phyloP scores from a whole-genome alignment of 2,329 filamentous ascomycete species.

The Apiospora koreana region DNA sequence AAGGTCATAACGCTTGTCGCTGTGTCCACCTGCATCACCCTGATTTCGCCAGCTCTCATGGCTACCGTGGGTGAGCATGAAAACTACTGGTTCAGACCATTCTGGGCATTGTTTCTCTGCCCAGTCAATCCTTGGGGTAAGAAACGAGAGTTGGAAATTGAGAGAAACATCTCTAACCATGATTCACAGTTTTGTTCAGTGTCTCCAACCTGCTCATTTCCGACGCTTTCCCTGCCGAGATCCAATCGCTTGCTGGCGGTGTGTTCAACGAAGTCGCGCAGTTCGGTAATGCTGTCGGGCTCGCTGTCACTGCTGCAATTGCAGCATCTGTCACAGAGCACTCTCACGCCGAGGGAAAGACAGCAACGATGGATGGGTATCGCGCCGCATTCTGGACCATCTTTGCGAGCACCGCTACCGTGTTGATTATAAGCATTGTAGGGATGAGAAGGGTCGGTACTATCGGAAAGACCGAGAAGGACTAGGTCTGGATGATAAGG shows the following conservation, averaged over 20 bases:
- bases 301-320: constrained; percentile 53
- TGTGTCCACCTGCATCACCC: constrained; percentile 43
- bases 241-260: constrained; percentile 59
- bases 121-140: constrained; percentile 45
- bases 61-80: constrained; percentile 48
- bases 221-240: constrained; percentile 52
- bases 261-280: constrained; percentile 62
- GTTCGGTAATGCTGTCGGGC: constrained; percentile 55
- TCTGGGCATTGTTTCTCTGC: constrained; percentile 45
- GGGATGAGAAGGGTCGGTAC: constrained; percentile 48
- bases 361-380: constrained; percentile 51
- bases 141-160: not conserved
- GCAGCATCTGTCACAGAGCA: constrained; percentile 45
- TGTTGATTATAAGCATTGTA: constrained; percentile 38
- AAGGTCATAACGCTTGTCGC: constrained; percentile 40
- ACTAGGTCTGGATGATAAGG: constrained; percentile 13
- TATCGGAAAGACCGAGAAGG: constrained; percentile 47
- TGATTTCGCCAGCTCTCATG: constrained; percentile 54
- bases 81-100: constrained; percentile 51
- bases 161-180: not conserved
- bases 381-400: constrained; percentile 54
- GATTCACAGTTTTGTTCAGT: constrained; percentile 49
- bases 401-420: constrained; percentile 45
- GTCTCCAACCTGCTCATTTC: constrained; percentile 56
- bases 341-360: constrained; percentile 22